Percentiles rank a stretch among this genome's conserved stretches.
Conservation (phyloP, 805 yeast species). For the Metahyphopichia silvanorum region DNA sequence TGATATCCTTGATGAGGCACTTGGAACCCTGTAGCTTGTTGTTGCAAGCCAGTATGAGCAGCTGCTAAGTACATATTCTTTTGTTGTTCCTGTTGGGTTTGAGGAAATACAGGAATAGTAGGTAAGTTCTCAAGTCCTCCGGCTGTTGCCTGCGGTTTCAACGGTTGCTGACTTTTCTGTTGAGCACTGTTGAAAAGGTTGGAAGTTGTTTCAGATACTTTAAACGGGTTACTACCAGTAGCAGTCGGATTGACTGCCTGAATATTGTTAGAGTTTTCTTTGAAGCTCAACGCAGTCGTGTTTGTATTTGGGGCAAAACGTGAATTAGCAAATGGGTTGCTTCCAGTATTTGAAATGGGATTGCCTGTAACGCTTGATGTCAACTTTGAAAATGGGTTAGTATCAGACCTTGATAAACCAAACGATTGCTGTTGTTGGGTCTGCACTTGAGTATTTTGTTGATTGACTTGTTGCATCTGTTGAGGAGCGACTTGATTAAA, state of each 20-base stretch:
- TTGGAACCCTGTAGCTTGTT: conserved; percentile 13
- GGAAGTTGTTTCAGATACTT: conserved; percentile 35
- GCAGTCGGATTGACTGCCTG: conserved; percentile 26
- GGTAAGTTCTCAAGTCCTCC: conserved; percentile 70
- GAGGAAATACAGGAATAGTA: conserved; percentile 67
- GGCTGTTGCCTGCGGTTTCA: conserved; percentile 58
- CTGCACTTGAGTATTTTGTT: conserved; percentile 4
- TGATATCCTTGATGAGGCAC: conserved; percentile 12
- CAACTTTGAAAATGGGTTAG: conserved; percentile 34
- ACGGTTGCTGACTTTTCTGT: conserved; percentile 17
- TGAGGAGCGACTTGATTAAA: conserved; percentile 6
- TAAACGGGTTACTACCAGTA: conserved; percentile 65
- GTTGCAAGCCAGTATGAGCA: conserved; percentile 34
- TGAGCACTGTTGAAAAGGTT: conserved; percentile 24
- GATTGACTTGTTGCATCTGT: conserved; percentile 5
- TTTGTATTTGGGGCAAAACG: conserved; percentile 29
- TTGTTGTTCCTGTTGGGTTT: conserved; percentile 48
- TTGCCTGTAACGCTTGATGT: conserved; percentile 15
- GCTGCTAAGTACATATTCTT: conserved; percentile 31
- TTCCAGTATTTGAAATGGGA: conserved; percentile 11
- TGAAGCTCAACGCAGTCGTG: conserved; percentile 30
- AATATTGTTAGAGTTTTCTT: conserved; percentile 2
- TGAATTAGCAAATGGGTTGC: conserved; percentile 47
- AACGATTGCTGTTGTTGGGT: conserved; percentile 8
- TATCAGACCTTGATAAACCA: conserved; percentile 24